These are phyloP conservation scores for Pyracantha coccinea DNA, from an alignment of 331 rosid species.

Conservation along the genomic window DNA sequence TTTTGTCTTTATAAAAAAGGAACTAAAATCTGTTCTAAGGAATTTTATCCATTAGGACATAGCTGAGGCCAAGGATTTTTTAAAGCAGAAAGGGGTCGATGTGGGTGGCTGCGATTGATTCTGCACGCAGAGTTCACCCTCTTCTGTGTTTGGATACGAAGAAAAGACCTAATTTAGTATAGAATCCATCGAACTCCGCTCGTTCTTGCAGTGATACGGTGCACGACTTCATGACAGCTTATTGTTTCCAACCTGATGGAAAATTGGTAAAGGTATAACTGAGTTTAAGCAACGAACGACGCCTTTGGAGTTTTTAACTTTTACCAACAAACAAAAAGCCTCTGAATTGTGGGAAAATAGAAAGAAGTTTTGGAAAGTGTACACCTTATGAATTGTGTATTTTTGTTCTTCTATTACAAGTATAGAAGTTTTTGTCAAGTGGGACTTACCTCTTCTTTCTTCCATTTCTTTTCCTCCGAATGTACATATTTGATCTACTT, in stretches of 20 bases:
- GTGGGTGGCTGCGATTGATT: slow-evolving; percentile 39
- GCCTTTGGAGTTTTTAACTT: neutral
- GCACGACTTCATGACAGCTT: neutral
- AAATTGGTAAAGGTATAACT: neutral
- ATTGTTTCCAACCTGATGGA: neutral
- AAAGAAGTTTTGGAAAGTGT: neutral
- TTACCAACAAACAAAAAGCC: neutral
- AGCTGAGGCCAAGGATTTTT: slow-evolving; percentile 63
- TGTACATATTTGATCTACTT: neutral
- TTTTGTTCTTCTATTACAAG: neutral
- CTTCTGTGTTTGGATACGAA: neutral
- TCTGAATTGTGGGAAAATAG: neutral
- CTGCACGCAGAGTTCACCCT: neutral
- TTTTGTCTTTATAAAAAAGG: neutral
- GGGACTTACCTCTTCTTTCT: neutral
- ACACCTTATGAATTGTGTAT: neutral
- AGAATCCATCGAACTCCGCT: neutral
- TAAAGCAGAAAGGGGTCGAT: slow-evolving; percentile 61
- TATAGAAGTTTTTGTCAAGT: neutral
- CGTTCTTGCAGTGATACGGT: neutral
- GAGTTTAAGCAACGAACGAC: neutral
- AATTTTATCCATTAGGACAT: slow-evolving; percentile 50
- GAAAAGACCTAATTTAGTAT: neutral
- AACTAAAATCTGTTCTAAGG: neutral
- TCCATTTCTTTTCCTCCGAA: neutral